Base-by-base conservation (phyloP, 345 rosid species). In the Pistacia integerrima region DNA sequence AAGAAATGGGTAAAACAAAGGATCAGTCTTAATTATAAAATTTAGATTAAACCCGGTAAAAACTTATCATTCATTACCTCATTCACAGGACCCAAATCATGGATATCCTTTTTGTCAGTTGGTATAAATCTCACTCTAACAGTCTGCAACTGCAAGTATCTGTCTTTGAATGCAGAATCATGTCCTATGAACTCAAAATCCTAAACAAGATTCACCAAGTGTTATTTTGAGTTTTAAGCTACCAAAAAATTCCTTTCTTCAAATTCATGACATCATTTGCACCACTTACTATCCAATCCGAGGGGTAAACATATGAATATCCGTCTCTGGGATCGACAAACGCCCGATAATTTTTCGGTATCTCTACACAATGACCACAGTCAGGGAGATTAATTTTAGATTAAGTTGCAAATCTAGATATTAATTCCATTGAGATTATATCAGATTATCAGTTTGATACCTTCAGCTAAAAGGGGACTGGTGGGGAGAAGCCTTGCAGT, bases 41-140 rank as follows among this genome's bases (percentile, higher is more conserved):
- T 7, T 2, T 1, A 2, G 22, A 55, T 16, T 59, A 46, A 76
- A 54, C 51, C 4, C 25, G 67, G 59, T 1, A 11, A 48, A 48
- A 41, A 64, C 18, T 18, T 18, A 25, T 10, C 5, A 74, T 20
- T 20, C 51, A 18, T 72, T 48, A 90, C 99, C 94, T 95, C 91
- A 13, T 93, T 92, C 87, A 88, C 82, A 1, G 98, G 91, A 74
- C 99, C 99, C 67, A 95, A 16, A 41, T 95, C 99, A 33, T 77
- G 94, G 72, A 95, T 83, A 74, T 95, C 93, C 20, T 76, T 85
- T 77, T 87, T 92, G 6, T 84, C 82, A 1, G 99, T 88, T 46
- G 99, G 98, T 81, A 93, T 88, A 85, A 95, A 95, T 74, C 99
- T 87, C 69, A 92, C 98, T 70, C 97, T 84, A 68, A 90, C 96